phyloP scores from a whole-genome alignment of 768 basidiomycete species.

The Termitomyces heimii region DNA sequence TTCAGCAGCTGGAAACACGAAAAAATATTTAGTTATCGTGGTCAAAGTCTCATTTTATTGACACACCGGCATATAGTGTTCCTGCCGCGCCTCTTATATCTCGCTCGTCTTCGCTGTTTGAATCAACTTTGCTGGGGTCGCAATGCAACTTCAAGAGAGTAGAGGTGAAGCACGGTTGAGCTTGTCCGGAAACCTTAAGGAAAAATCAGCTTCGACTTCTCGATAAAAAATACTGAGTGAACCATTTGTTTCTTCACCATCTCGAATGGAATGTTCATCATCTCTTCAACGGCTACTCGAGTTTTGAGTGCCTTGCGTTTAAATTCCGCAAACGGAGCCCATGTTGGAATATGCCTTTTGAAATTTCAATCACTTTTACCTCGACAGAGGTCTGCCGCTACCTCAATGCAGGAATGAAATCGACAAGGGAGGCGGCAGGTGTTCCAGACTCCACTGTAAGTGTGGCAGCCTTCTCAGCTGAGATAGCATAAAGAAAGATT shows the following conservation, averaged over 20 bases:
- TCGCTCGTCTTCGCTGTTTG: constrained; percentile 38
- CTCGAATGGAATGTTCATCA: constrained; percentile 47
- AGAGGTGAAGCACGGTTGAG: constrained; percentile 39
- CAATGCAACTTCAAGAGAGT: constrained; percentile 35
- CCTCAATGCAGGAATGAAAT: constrained; percentile 43
- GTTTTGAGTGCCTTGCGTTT: constrained; percentile 37
- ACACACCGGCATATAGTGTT: constrained; percentile 43
- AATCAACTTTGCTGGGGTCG: constrained; percentile 23
- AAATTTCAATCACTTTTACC: background rate
- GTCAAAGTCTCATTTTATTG: background rate
- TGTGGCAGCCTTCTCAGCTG: constrained; percentile 40
- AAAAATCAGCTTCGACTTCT: constrained; percentile 2
- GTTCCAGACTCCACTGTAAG: constrained; percentile 41
- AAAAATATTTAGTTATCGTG: background rate
- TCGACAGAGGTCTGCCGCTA: constrained; percentile 7
- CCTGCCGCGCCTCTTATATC: constrained; percentile 54
- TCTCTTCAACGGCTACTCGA: constrained; percentile 36
- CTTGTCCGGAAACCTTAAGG: constrained; percentile 34
- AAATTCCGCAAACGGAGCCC: constrained; percentile 43
- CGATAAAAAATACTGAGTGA: background rate
- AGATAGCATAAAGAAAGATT: constrained; percentile 4
- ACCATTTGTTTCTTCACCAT: constrained; percentile 46
- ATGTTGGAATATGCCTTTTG: constrained; percentile 40
- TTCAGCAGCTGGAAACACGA: constrained; percentile 26
- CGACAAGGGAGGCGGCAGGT: constrained; percentile 41